Percentiles rank a stretch among this genome's conserved stretches.
Evolutionary conservation across 495 filamentous ascomycete species (phyloP).

Genomic region (Aspergillus egyptiacus): DNA sequence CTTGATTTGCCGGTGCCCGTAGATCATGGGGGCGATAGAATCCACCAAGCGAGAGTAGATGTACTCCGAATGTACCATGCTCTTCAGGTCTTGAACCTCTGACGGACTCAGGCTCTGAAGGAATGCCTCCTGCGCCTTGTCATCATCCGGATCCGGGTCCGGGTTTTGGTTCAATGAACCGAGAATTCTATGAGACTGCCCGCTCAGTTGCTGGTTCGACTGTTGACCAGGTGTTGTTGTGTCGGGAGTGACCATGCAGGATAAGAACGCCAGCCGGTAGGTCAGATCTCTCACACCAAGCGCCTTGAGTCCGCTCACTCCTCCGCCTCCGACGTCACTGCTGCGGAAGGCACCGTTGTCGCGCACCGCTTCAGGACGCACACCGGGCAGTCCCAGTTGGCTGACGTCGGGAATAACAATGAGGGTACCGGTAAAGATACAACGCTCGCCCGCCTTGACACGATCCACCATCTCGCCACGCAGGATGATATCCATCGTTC

Average conservation of each 20-base stretch:
- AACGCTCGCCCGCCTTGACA: slow-evolving; percentile 95
- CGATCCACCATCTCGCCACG: slow-evolving; percentile 96
- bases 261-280: slow-evolving; percentile 93
- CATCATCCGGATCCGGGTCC: slow-evolving; percentile 61
- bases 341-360: slow-evolving; percentile 72
- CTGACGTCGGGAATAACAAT: slow-evolving; percentile 98
- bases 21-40: slow-evolving; percentile 94
- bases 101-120: slow-evolving; percentile 71
- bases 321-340: slow-evolving; percentile 72
- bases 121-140: slow-evolving; percentile 83
- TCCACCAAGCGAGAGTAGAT: slow-evolving; percentile 92
- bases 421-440: slow-evolving; percentile 90
- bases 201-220: slow-evolving; percentile 58
- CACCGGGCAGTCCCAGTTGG: slow-evolving; percentile 85
- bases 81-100: slow-evolving; percentile 86
- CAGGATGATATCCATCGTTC: slow-evolving; percentile 97
- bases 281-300: slow-evolving; percentile 93
- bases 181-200: slow-evolving; percentile 72
- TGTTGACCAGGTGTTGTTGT: slow-evolving; percentile 68
- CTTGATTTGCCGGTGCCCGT: slow-evolving; percentile 95
- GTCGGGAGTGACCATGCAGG: slow-evolving; percentile 95
- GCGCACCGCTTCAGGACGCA: slow-evolving; percentile 75
- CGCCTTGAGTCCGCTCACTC: slow-evolving; percentile 83
- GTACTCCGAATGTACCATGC: slow-evolving; percentile 90
- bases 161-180: slow-evolving; percentile 69